These are phyloP conservation scores for Fusarium euwallaceae DNA, from an alignment of 2,329 filamentous ascomycete genomes.

Conservation along the genomic window DNA sequence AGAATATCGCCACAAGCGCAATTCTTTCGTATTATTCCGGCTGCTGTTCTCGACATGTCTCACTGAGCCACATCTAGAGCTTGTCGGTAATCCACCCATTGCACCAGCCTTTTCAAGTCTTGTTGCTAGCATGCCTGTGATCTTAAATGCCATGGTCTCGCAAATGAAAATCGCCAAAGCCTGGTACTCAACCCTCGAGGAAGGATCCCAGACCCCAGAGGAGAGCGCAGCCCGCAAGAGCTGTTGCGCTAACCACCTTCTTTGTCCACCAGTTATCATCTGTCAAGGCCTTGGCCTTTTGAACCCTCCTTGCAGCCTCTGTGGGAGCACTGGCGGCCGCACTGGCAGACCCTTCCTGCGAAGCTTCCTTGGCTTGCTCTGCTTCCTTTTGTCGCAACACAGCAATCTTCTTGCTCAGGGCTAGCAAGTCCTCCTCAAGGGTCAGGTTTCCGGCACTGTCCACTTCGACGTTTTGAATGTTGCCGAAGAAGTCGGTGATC, in stretches of 20 bases:
- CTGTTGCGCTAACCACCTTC: slow-evolving; percentile 72
- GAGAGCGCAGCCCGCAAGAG: slow-evolving; percentile 71
- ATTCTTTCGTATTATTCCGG: neutral
- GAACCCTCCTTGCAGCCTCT: slow-evolving; percentile 48
- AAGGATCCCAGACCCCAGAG: slow-evolving; percentile 71
- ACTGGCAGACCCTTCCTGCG: slow-evolving; percentile 44
- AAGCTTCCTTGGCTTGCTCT: slow-evolving; percentile 54
- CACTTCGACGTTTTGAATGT: slow-evolving; percentile 96
- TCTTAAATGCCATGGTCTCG: slow-evolving; percentile 9
- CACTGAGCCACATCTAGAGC: neutral
- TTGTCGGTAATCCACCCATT: neutral
- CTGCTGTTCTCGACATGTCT: neutral
- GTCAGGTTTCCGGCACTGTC: slow-evolving; percentile 71
- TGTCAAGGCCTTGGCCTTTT: slow-evolving; percentile 69
- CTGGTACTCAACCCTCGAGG: slow-evolving; percentile 52
- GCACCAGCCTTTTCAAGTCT: neutral
- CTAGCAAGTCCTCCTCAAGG: slow-evolving; percentile 80
- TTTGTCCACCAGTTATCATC: slow-evolving; percentile 77
- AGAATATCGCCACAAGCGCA: neutral
- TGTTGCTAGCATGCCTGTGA: slow-evolving; percentile 24
- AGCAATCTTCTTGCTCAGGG: slow-evolving; percentile 78
- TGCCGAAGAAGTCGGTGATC: slow-evolving; percentile 97
- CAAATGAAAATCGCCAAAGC: neutral
- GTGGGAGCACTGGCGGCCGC: slow-evolving; percentile 47
- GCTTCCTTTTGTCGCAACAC: slow-evolving; percentile 64